Evolutionary conservation across 768 basidiomycete genomes (phyloP).

Genomic region (Dentipellis fragilis): DNA sequence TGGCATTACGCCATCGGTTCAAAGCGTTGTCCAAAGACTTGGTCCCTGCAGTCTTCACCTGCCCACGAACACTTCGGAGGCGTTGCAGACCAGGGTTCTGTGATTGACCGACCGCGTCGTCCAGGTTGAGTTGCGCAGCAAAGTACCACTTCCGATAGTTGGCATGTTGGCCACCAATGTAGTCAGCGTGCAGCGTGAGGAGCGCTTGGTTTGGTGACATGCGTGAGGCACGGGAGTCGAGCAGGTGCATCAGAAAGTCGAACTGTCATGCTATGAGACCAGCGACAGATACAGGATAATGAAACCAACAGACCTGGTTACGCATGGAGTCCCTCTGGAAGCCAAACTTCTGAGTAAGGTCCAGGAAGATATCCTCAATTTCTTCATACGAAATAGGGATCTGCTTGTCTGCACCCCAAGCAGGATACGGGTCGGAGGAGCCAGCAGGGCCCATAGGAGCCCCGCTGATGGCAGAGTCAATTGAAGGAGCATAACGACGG

Average conservation of each 20-base stretch:
- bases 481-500: conserved; percentile 23
- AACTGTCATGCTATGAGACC: conserved; percentile 41
- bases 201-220: conserved; percentile 97
- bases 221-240: conserved; percentile 95
- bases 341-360: conserved; percentile 97
- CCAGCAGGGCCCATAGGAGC: conserved; percentile 15
- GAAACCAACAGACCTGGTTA: conserved; percentile 59
- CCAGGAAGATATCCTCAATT: conserved; percentile 97
- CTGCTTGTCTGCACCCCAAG: conserved; percentile 87
- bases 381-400: conserved; percentile 97
- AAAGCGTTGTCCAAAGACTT: conserved; percentile 92
- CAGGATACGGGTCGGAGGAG: conserved; percentile 70
- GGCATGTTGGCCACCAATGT: conserved; percentile 96
- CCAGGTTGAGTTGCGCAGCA: conserved; percentile 96
- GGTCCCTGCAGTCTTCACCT: conserved; percentile 37
- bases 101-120: conserved; percentile 93
- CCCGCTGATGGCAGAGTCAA: conserved; percentile 24
- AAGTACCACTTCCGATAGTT: conserved; percentile 99
- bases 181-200: conserved; percentile 94
- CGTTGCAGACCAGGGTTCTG: conserved; percentile 91
- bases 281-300: conserved; percentile 4
- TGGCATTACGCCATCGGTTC: conserved; percentile 93
- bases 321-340: conserved; percentile 95
- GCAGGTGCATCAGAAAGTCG: conserved; percentile 95
- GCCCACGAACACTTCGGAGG: conserved; percentile 71